Percentiles rank a stretch among this genome's conserved stretches.
Conservation (phyloP, 2,329 filamentous ascomycete species). For the Karstenula rhodostoma region DNA sequence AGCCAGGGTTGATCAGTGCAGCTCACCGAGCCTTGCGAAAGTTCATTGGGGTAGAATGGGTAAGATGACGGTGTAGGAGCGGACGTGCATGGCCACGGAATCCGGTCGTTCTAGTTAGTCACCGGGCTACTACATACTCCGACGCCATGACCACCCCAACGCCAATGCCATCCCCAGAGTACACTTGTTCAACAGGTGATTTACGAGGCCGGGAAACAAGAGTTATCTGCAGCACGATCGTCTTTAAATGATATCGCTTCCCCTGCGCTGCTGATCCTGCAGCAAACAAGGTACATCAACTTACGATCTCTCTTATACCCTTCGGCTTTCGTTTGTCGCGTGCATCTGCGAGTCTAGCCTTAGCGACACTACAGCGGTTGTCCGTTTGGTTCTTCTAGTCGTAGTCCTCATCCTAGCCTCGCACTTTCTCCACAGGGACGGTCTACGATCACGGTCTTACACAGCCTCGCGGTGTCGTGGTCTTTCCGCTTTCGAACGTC, state of each 20-base stretch:
- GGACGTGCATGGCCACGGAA: slow-evolving; percentile 18
- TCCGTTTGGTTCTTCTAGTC: slow-evolving; percentile 5
- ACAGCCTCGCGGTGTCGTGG: slow-evolving; percentile 9
- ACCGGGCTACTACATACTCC: slow-evolving; percentile 23
- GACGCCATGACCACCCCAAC: slow-evolving; percentile 20
- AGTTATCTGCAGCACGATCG: slow-evolving; percentile 13
- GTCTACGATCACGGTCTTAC: background rate
- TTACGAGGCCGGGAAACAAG: slow-evolving; percentile 10
- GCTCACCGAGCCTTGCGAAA: slow-evolving; percentile 2
- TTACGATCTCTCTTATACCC: slow-evolving; percentile 13
- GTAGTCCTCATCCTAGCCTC: background rate
- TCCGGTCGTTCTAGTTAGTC: slow-evolving; percentile 22
- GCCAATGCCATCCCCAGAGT: slow-evolving; percentile 22
- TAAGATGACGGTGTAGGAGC: slow-evolving; percentile 13
- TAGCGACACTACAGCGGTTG: slow-evolving; percentile 4
- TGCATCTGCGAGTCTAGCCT: slow-evolving; percentile 5
- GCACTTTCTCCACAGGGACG: slow-evolving; percentile 4
- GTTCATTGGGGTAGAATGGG: slow-evolving; percentile 2
- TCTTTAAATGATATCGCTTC: slow-evolving; percentile 16
- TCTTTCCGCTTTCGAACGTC: slow-evolving; percentile 8
- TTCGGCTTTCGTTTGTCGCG: background rate
- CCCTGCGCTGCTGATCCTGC: slow-evolving; percentile 16
- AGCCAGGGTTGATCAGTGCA: slow-evolving; percentile 4
- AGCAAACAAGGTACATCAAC: slow-evolving; percentile 18
- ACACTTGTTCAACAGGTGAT: slow-evolving; percentile 15